phyloP scores from a whole-genome alignment of 257 asterid genomes.

The Ajuga chamaepitys region DNA sequence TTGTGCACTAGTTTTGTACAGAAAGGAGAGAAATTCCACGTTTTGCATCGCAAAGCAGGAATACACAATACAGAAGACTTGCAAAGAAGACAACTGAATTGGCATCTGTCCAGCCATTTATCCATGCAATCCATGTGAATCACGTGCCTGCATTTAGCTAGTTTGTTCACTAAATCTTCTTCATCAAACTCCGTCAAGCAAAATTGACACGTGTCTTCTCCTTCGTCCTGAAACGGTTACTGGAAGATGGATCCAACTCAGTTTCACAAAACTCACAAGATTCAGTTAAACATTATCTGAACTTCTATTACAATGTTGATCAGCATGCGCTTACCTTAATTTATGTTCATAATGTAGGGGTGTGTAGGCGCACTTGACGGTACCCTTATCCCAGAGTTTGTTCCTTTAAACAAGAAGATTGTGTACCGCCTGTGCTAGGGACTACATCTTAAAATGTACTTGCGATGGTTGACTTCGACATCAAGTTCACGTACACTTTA shows the following conservation, averaged over 20 bases:
- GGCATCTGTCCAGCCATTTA: slow-evolving; percentile 47
- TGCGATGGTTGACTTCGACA: too few species aligned
- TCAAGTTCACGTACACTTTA: too few species aligned
- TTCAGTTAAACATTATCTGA: too few species aligned
- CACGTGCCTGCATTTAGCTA: slow-evolving; percentile 51
- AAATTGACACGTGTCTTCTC: slow-evolving; percentile 40
- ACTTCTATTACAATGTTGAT: too few species aligned
- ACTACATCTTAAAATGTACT: too few species aligned
- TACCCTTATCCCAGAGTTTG: too few species aligned
- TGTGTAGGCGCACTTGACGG: too few species aligned
- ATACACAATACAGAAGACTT: slow-evolving; percentile 31
- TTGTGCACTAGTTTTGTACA: neutral
- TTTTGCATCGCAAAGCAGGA: slow-evolving; percentile 28
- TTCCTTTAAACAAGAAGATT: too few species aligned
- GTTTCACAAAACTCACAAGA: slow-evolving; percentile 12
- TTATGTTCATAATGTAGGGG: too few species aligned
- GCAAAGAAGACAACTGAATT: slow-evolving; percentile 68
- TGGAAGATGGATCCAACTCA: slow-evolving; percentile 26
- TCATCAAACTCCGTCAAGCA: slow-evolving; percentile 47
- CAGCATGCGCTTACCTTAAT: too few species aligned
- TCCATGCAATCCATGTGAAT: slow-evolving; percentile 53
- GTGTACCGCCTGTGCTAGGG: too few species aligned
- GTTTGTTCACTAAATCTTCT: slow-evolving; percentile 36
- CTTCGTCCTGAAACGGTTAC: slow-evolving; percentile 9
- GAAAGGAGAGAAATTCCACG: neutral